phyloP scores from a whole-genome alignment of 306 rosid species.

The Sesbania bispinosa region DNA sequence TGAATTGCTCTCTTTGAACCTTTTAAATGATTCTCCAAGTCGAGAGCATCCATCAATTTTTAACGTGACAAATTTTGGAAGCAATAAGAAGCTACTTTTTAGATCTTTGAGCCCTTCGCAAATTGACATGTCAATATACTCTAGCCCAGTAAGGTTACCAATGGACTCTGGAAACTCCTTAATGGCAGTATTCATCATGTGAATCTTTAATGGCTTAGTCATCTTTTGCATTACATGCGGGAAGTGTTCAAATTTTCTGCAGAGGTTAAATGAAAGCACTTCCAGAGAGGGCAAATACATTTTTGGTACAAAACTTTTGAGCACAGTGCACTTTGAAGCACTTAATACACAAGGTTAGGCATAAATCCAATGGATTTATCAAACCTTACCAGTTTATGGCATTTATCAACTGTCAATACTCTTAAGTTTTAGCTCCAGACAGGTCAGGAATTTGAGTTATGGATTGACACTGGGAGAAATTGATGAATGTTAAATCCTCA shows the following conservation, averaged over 20 bases:
- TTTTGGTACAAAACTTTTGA: not conserved
- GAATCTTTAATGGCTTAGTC: not conserved
- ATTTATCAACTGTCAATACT: not conserved
- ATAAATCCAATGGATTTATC: constrained; percentile 11
- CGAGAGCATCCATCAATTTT: not conserved
- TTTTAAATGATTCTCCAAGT: not conserved
- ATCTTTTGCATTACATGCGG: constrained; percentile 2
- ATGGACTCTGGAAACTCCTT: constrained; percentile 14
- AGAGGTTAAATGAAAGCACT: not conserved
- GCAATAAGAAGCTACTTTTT: not conserved
- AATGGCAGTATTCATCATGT: not conserved
- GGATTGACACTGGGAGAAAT: not conserved
- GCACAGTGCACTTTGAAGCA: not conserved
- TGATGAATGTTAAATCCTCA: constrained; percentile 3
- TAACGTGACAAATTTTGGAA: not conserved
- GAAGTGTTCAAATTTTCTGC: not conserved
- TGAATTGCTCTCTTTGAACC: too few species aligned
- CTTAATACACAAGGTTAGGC: not conserved
- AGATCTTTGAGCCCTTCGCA: not conserved
- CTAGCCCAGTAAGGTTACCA: constrained; percentile 9
- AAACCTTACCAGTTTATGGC: not conserved
- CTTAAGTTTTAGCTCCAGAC: not conserved
- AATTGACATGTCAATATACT: not conserved
- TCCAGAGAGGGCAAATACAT: constrained; percentile 18
- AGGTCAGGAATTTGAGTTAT: constrained; percentile 15